Conservation (phyloP, 139 green algal genomes). For the Chlorella sp. region DNA sequence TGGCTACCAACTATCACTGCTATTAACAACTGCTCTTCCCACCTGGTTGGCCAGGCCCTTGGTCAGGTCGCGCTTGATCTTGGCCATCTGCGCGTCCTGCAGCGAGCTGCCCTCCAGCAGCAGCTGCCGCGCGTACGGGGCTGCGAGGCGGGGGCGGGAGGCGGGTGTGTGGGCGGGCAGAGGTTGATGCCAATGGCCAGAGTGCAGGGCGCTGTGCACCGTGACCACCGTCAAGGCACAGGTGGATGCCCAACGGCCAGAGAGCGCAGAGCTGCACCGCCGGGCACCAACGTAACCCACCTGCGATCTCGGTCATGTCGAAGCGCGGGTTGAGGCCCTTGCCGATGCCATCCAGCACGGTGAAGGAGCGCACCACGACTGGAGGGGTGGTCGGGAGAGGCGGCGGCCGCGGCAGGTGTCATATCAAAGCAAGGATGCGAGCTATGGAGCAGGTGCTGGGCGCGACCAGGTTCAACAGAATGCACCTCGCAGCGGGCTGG, state of each 20-base stretch:
- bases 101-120: conserved; percentile 68
- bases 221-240: too few relatives aligned
- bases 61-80: conserved; percentile 66
- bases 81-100: conserved; percentile 52
- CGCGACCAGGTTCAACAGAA: too few relatives aligned
- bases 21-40: not conserved
- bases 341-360: conserved; percentile 97
- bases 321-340: conserved; percentile 95
- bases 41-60: conserved; percentile 57
- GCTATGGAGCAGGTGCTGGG: too few relatives aligned
- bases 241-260: too few relatives aligned
- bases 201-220: not conserved
- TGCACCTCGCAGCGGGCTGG: too few relatives aligned
- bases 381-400: conserved; percentile 90
- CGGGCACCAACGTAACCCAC: not conserved
- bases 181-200: too few relatives aligned
- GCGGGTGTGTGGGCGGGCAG: not conserved
- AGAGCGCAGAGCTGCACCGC: too few relatives aligned
- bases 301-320: conserved; percentile 97
- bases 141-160: conserved; percentile 15
- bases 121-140: conserved; percentile 92
- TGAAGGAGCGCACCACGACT: conserved; percentile 92
- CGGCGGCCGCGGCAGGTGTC: conserved; percentile 74
- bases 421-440: too few relatives aligned
- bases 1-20: too few relatives aligned